phyloP scores from a whole-genome alignment of 1,139 yeast species.

The Sugiyamaella grinbergsii region DNA sequence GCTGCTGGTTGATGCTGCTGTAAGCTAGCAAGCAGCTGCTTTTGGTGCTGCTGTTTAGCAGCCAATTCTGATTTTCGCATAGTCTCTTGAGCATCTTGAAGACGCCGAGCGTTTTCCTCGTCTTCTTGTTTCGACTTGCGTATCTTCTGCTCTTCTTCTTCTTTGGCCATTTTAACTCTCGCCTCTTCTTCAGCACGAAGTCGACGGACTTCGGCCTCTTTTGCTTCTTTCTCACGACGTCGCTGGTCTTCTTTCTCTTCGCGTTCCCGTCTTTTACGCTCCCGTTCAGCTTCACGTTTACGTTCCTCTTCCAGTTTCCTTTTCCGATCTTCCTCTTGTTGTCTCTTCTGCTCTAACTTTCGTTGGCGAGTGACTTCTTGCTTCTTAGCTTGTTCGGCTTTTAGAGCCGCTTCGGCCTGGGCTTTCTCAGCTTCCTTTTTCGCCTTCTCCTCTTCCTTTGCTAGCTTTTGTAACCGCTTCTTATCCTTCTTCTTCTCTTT shows the following conservation, averaged over 20 bases:
- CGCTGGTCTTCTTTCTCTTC: constrained; percentile 43
- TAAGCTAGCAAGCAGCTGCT: constrained; percentile 26
- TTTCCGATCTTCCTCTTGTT: constrained; percentile 50
- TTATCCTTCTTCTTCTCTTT: constrained; percentile 79
- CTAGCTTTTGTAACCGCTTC: constrained; percentile 66
- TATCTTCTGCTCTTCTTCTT: constrained; percentile 32
- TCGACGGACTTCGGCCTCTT: constrained; percentile 43
- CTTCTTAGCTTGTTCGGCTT: constrained; percentile 51
- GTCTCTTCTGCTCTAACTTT: constrained; percentile 52
- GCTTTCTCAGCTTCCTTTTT: constrained; percentile 61
- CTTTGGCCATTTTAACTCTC: constrained; percentile 33
- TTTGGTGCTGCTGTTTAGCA: constrained; percentile 29
- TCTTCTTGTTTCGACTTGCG: constrained; percentile 26
- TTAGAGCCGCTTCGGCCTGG: constrained; percentile 50
- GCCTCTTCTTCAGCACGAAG: constrained; percentile 33
- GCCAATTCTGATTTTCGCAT: constrained; percentile 23
- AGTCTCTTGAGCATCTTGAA: constrained; percentile 20
- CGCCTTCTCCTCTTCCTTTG: constrained; percentile 73
- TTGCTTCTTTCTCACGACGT: constrained; percentile 43
- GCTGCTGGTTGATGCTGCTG: constrained; percentile 26
- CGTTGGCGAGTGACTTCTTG: constrained; percentile 59
- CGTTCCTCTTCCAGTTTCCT: constrained; percentile 43
- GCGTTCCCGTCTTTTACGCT: constrained; percentile 50
- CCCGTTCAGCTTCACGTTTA: constrained; percentile 45
- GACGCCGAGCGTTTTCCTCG: constrained; percentile 21